Conservation (phyloP, 129 eudicot species). For the Artemisia annua region DNA sequence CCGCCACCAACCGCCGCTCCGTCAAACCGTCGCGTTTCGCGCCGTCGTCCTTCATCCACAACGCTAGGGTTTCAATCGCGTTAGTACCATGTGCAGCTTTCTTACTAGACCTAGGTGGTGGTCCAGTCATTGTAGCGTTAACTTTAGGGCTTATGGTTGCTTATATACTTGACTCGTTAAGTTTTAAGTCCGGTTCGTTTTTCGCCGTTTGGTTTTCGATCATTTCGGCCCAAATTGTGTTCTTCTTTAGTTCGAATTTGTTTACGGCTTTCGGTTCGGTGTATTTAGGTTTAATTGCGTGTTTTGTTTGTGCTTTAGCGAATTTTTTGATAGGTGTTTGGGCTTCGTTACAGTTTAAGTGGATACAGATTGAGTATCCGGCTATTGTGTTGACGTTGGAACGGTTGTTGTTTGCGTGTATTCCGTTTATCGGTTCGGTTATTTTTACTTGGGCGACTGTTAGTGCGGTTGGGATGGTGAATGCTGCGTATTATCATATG, state of each 20-base stretch:
- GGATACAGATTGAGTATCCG: constrained; percentile 92
- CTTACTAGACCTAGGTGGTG: constrained; percentile 92
- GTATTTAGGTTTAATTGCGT: constrained; percentile 52
- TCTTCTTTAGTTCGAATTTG: constrained; percentile 71
- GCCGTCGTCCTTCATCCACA: constrained; percentile 64
- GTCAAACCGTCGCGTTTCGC: constrained; percentile 60
- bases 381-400: constrained; percentile 79
- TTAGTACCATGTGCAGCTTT: constrained; percentile 82
- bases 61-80: constrained; percentile 73
- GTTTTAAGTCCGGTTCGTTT: constrained; percentile 80
- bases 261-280: constrained; percentile 47
- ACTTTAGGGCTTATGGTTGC: constrained; percentile 80
- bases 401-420: constrained; percentile 76
- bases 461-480: constrained; percentile 82
- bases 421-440: constrained; percentile 58
- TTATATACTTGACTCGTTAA: constrained; percentile 83
- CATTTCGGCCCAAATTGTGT: constrained; percentile 70
- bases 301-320: constrained; percentile 54
- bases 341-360: constrained; percentile 98
- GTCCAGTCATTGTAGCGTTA: constrained; percentile 68
- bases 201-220: constrained; percentile 91
- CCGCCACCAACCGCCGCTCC: constrained; percentile 32
- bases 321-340: constrained; percentile 86
- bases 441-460: constrained; percentile 91
- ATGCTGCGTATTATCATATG: constrained; percentile 80